phyloP scores from a whole-genome alignment of 495 filamentous ascomycete species.

The Cercophora samala region DNA sequence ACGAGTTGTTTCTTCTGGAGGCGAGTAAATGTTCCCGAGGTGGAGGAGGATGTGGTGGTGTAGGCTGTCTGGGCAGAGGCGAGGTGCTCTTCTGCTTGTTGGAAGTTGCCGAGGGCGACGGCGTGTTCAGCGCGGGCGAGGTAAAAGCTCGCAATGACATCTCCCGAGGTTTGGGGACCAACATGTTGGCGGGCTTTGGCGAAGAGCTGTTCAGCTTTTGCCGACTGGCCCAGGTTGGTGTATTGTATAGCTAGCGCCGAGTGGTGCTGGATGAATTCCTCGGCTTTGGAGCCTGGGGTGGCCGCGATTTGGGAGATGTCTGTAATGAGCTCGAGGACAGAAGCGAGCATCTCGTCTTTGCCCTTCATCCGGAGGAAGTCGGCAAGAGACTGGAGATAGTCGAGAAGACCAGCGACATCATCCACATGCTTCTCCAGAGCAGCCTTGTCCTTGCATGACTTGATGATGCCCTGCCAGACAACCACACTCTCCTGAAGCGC shows the following conservation, averaged over 20 bases:
- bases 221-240: conserved; percentile 71
- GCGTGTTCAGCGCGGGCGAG: conserved; percentile 73
- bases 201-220: conserved; percentile 65
- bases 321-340: conserved; percentile 46
- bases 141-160: conserved; percentile 54
- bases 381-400: conserved; percentile 63
- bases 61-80: conserved; percentile 36
- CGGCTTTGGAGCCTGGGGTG: conserved; percentile 37
- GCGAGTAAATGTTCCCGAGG: conserved; percentile 24
- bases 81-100: conserved; percentile 52
- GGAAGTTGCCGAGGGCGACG: conserved; percentile 61
- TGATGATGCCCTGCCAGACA: conserved; percentile 53
- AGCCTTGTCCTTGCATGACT: conserved; percentile 45
- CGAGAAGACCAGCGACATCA: conserved; percentile 55
- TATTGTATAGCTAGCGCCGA: conserved; percentile 66
- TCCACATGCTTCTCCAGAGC: conserved; percentile 58
- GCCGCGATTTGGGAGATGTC: conserved; percentile 56
- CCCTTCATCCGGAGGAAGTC: conserved; percentile 80
- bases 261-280: conserved; percentile 57
- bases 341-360: conserved; percentile 41
- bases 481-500: conserved; percentile 46
- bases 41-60: conserved; percentile 13
- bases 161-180: conserved; percentile 18
- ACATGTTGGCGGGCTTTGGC: conserved; percentile 50
- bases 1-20: conserved; percentile 41